Evolutionary conservation across 2,329 filamentous ascomycete genomes (phyloP), one percentile per base, ranked within the genome.

Genomic region (Sporothrix sp.): DNA sequence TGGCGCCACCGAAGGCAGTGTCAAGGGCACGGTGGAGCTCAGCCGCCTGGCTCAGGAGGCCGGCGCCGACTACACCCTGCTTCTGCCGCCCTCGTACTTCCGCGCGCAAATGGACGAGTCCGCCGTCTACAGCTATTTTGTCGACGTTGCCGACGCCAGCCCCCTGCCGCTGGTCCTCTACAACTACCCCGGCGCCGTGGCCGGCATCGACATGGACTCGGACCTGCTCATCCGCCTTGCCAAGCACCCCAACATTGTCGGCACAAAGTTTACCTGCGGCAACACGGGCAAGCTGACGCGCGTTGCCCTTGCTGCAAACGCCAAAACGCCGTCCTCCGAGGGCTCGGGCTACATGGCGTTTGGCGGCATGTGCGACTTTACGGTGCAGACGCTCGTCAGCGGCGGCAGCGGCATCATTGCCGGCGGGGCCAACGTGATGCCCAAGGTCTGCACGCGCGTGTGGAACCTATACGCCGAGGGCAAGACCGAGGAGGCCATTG

Each of bases 251-350:
- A 94, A 94, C 68, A 87, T 95, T 61, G 71, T 89, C 56, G 88
- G 88, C 56, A 90, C 87, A 50, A 95, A 95, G 67, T 94, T 95
- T 73, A 95, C 88, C 36, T 94, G 87, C 65, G 88, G 86, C 57
- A 93, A 87, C 72, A 93, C 87, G 1, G 88, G 88, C 57, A 95
- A 94, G 70, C 76, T 94, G 57, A 91, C 87, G 11, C 82, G 88
- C 28, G 86, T 95, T 4, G 87, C 87, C 7, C 68, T 76, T 13
- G 86, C 81, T 40, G 80, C 83, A 43, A 71, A 85, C 59, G 86
- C 87, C 52, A 79, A 81, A 65, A 88, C 83, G 0, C 80, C 84
- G 10, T 68, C 64, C 53, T 63, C 68, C 7, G 70, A 75, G 54
- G 79, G 78, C 30, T 78, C 73, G 18, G 81, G 79, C 10, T 94